phyloP scores from a whole-genome alignment of 2,329 filamentous ascomycete species.

The Ascochyta lentis region DNA sequence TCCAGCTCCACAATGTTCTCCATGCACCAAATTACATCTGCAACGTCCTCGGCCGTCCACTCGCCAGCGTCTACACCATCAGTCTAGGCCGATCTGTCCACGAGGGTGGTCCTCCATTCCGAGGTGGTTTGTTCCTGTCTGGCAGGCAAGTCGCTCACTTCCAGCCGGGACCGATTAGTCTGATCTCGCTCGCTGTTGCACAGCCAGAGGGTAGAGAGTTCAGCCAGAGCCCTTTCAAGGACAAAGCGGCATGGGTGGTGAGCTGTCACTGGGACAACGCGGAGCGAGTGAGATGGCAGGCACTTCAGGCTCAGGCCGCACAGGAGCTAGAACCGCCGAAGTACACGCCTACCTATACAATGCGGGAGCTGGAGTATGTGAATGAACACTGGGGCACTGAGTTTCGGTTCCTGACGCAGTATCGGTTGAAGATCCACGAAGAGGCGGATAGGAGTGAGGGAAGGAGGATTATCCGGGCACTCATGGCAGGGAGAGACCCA shows the following conservation, averaged over 20 bases:
- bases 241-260: background rate
- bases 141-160: conserved; percentile 5
- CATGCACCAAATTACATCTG: conserved; percentile 1
- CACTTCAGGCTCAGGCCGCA: background rate
- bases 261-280: background rate
- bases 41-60: conserved; percentile 5
- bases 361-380: background rate
- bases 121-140: background rate
- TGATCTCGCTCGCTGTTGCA: conserved; percentile 2
- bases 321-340: background rate
- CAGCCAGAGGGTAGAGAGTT: background rate
- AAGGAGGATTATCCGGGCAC: background rate
- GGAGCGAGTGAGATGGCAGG: conserved; percentile 5
- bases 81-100: background rate
- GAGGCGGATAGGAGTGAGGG: conserved; percentile 2
- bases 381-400: background rate
- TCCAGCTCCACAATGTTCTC: conserved; percentile 8
- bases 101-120: background rate
- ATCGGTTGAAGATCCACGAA: background rate
- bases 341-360: background rate
- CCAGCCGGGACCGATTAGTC: background rate
- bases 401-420: background rate
- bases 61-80: background rate
- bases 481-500: background rate
- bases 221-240: background rate